These are phyloP conservation scores for Logfia minima DNA, from an alignment of 129 eudicot species.

Conservation along the genomic window DNA sequence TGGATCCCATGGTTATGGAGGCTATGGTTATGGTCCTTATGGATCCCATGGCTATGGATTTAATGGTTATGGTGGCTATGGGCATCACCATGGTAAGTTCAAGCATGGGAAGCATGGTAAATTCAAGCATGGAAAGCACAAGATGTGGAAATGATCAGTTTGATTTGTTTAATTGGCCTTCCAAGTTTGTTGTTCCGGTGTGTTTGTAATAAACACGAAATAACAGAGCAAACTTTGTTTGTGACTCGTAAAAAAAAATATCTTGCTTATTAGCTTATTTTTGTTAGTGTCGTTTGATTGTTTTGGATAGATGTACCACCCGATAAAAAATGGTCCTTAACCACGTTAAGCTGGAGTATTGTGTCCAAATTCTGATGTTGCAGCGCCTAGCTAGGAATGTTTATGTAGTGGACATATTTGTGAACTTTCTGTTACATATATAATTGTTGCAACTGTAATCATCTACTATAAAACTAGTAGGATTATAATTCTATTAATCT, in stretches of 20 bases:
- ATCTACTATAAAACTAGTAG: too few relatives aligned
- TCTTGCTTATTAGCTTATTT: neutral
- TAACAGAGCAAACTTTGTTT: neutral
- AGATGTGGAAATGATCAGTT: conserved; percentile 38
- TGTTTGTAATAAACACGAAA: neutral
- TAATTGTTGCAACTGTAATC: neutral
- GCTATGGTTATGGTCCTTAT: conserved; percentile 27
- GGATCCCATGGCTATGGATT: conserved; percentile 27
- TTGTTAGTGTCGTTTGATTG: neutral
- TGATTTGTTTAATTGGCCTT: too few relatives aligned
- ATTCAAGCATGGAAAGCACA: conserved; percentile 30
- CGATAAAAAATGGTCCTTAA: neutral
- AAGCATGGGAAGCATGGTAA: conserved; percentile 34
- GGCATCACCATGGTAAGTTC: conserved; percentile 39
- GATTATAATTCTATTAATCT: too few relatives aligned
- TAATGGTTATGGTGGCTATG: conserved; percentile 42
- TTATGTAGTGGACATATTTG: neutral
- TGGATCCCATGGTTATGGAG: conserved; percentile 30
- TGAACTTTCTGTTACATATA: neutral
- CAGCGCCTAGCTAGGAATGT: neutral
- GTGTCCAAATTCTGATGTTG: neutral
- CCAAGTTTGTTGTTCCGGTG: neutral
- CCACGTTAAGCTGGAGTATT: too few relatives aligned
- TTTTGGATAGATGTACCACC: neutral
- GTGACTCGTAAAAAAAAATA: neutral